Conservation (phyloP, 352 stramenopile genomes). For the Pythium aristosporum region DNA sequence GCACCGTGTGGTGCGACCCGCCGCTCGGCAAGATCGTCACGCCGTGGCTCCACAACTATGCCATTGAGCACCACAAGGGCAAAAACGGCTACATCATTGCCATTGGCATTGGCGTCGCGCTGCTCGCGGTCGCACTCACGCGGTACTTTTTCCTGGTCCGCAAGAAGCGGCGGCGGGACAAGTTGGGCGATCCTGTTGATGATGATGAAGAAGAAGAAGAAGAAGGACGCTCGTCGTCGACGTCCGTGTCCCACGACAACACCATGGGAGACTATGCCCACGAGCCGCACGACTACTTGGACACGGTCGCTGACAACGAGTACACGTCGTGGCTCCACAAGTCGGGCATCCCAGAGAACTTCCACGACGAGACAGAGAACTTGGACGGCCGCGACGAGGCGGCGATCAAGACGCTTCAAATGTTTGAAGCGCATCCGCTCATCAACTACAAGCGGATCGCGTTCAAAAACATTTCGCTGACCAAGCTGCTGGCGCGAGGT, state of each 20-base stretch:
- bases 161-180: neutral
- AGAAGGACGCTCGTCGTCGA: neutral
- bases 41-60: constrained; percentile 62
- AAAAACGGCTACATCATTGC: constrained; percentile 17
- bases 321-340: constrained; percentile 25
- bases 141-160: constrained; percentile 6
- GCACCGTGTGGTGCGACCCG: constrained; percentile 42
- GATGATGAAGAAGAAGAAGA: constrained; percentile 1
- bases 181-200: constrained; percentile 9
- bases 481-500: constrained; percentile 45
- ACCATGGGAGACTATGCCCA: constrained; percentile 5
- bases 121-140: constrained; percentile 1
- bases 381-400: constrained; percentile 46
- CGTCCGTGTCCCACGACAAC: constrained; percentile 1
- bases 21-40: constrained; percentile 38
- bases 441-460: constrained; percentile 53
- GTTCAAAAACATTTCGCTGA: constrained; percentile 48
- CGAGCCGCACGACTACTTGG: constrained; percentile 26
- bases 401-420: constrained; percentile 51
- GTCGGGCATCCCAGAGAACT: constrained; percentile 13
- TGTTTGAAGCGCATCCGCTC: constrained; percentile 63
- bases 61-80: constrained; percentile 37
- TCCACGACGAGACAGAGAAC: constrained; percentile 22
- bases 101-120: constrained; percentile 7
- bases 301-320: constrained; percentile 26